Evolutionary conservation across 768 basidiomycete species (phyloP), one percentile per base, ranked within the genome.

Genomic region (Scleroderma bovista): DNA sequence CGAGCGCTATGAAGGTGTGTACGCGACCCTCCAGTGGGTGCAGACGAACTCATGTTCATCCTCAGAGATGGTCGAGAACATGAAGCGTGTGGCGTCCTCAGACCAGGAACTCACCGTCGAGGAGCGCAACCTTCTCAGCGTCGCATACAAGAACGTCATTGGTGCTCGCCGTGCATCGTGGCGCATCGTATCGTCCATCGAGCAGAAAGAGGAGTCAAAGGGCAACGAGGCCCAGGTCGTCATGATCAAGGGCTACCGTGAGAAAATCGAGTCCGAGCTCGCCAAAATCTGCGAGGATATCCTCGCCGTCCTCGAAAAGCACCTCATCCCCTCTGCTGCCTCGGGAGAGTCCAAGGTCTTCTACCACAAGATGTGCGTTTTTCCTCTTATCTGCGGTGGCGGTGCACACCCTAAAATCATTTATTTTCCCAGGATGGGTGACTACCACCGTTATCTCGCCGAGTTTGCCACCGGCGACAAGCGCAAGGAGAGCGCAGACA

Each of bases 131-230:
- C 84, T 98, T 48, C 81, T 98, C 51, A 96, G 93, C 11, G 94
- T 97, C 52, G 94, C 94, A 16, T 98, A 96, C 81, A 97, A 98
- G 88, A 98, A 98, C 72, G 93, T 96, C 53, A 97, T 97, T 58
- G 94, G 94, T 72, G 93, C 94, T 24, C 93, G 94, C 60, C 91
- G 95, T 69, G 93, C 94, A 16, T 95, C 93, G 17, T 97, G 94
- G 94, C 79, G 94, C 61, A 96, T 97, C 61, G 92, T 98, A 39
- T 96, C 93, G 53, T 95, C 93, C 43, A 96, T 98, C 65, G 94
- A 97, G 76, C 92, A 94, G 76, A 97, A 96, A 80, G 94, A 98
- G 78, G 93, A 96, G 76, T 88, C 89, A 53, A 96, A 96, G 76
- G 94, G 95, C 63, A 96, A 96, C 62, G 92, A 93, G 68, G 86